phyloP scores from a whole-genome alignment of 78 protist genomes.

The Emiliania huxleyi region DNA sequence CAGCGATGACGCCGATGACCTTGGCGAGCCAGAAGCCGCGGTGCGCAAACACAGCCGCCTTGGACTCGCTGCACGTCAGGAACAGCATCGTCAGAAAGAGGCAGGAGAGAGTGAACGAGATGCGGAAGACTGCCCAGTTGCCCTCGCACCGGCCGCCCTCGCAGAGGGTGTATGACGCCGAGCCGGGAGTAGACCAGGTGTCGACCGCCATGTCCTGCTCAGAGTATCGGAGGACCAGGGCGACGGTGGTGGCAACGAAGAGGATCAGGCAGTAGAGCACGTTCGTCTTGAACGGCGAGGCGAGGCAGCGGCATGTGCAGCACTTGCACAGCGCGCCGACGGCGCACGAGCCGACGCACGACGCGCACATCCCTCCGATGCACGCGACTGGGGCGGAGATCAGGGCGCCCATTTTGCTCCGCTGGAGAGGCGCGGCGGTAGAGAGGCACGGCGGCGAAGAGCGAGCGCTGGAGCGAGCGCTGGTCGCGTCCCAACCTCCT shows the following conservation, averaged over 20 bases:
- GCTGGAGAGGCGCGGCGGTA: too few relatives aligned
- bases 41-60: not conserved
- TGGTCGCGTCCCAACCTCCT: too few relatives aligned
- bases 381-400: not conserved
- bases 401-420: not conserved
- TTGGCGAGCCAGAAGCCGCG: conserved; percentile 11
- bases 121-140: not conserved
- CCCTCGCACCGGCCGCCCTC: not conserved
- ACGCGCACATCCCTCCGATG: not conserved
- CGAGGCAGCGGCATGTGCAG: not conserved
- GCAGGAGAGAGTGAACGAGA: not conserved
- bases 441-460: too few relatives aligned
- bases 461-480: too few relatives aligned
- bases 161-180: not conserved
- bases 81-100: not conserved
- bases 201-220: not conserved
- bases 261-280: not conserved
- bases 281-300: not conserved
- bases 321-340: not conserved
- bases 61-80: not conserved
- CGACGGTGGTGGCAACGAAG: not conserved
- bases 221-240: not conserved
- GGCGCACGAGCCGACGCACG: not conserved
- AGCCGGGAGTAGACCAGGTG: not conserved
- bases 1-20: not conserved